Percentiles rank a stretch among this genome's conserved stretches.
Conservation (phyloP, 306 rosid species). For the Carpinus viminea region DNA sequence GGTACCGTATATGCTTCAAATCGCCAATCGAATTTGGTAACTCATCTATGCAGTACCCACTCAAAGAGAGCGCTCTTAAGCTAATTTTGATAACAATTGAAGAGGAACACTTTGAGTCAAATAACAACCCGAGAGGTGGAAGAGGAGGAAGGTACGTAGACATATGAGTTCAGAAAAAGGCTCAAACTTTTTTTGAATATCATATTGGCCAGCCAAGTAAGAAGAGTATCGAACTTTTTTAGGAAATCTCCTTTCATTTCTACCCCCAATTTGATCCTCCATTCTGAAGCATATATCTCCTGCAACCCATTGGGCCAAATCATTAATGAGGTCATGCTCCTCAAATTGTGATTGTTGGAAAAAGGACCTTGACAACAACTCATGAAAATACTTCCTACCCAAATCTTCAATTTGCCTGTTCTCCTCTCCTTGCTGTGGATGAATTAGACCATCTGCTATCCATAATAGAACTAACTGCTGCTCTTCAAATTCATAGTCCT, state of each 20-base stretch:
- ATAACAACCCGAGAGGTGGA: not conserved
- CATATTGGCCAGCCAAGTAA: not conserved
- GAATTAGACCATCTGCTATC: slow-evolving; percentile 37
- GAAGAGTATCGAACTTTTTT: slow-evolving; percentile 13
- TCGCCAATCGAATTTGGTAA: not conserved
- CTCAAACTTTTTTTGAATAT: not conserved
- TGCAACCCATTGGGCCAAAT: slow-evolving; percentile 11
- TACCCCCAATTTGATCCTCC: not conserved
- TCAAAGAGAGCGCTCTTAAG: not conserved
- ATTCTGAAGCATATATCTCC: not conserved
- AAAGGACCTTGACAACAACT: too few relatives aligned
- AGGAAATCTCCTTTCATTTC: too few relatives aligned
- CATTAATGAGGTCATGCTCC: slow-evolving; percentile 29
- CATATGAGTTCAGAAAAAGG: not conserved
- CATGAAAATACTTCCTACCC: too few relatives aligned
- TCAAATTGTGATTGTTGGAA: not conserved
- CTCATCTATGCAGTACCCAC: not conserved
- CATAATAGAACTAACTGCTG: slow-evolving; percentile 12
- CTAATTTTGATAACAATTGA: not conserved
- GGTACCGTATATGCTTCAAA: not conserved
- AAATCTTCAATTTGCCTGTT: too few relatives aligned
- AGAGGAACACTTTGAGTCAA: not conserved
- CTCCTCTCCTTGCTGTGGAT: not conserved
- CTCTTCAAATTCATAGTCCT: slow-evolving; percentile 3
- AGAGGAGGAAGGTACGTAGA: slow-evolving; percentile 20